Percentiles rank a stretch among this genome's conserved stretches.
These are phyloP conservation scores for Ceratocystis harringtonii DNA, from an alignment of 2,329 filamentous ascomycete genomes.

Conservation along the genomic window DNA sequence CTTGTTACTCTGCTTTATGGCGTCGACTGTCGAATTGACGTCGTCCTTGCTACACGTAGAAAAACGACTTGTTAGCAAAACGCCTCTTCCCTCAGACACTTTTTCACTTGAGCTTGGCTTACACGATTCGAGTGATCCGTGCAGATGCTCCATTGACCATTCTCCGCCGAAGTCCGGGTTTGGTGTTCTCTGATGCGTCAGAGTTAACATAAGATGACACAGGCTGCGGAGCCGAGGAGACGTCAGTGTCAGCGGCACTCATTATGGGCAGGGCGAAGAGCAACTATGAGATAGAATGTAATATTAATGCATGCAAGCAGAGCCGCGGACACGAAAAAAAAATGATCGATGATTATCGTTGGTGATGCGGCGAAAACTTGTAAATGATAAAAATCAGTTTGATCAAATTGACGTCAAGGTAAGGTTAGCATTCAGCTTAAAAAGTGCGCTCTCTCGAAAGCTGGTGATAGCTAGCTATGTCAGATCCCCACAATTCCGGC, in stretches of 20 bases:
- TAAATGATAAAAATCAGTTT: background rate
- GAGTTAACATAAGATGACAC: background rate
- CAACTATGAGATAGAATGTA: background rate
- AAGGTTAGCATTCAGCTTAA: background rate
- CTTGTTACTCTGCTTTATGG: slow-evolving; percentile 1
- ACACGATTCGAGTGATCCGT: slow-evolving; percentile 6
- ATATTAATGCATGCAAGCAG: background rate
- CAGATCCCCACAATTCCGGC: background rate
- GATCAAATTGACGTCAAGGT: background rate
- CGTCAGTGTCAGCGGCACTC: background rate
- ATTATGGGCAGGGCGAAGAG: background rate
- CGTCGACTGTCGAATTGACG: slow-evolving; percentile 1
- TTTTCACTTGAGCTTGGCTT: slow-evolving; percentile 6
- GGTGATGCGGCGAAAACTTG: background rate
- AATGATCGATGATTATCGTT: background rate
- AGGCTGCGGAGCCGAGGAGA: background rate
- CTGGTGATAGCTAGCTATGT: background rate
- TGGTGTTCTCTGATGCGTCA: slow-evolving; percentile 10
- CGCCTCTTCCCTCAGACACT: background rate
- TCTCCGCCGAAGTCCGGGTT: slow-evolving; percentile 39
- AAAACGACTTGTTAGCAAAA: background rate
- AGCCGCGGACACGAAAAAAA: background rate
- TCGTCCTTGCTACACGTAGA: slow-evolving; percentile 8
- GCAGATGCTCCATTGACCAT: slow-evolving; percentile 23
- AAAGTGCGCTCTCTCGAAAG: background rate